Conservation (phyloP, 768 basidiomycete genomes). For the Lactifluus subvellereus region DNA sequence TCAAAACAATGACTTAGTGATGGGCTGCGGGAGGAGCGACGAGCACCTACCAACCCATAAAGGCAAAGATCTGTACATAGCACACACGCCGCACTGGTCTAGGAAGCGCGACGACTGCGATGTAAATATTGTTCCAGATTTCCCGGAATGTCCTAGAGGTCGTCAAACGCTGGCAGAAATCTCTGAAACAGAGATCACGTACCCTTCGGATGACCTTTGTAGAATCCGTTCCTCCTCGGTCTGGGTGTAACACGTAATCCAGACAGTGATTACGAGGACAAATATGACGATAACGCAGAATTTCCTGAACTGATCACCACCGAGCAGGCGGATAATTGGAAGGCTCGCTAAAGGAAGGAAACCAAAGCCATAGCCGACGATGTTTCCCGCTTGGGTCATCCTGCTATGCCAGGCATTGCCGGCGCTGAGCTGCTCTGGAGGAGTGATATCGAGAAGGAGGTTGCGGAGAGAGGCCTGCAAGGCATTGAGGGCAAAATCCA, state of each 20-base stretch:
- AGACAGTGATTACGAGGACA: slow-evolving; percentile 74
- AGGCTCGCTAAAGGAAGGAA: slow-evolving; percentile 83
- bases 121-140: slow-evolving; percentile 71
- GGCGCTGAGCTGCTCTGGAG: slow-evolving; percentile 82
- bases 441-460: slow-evolving; percentile 87
- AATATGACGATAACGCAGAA: slow-evolving; percentile 84
- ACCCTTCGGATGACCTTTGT: slow-evolving; percentile 34
- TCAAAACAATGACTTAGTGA: slow-evolving; percentile 28
- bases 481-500: slow-evolving; percentile 98
- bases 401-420: slow-evolving; percentile 98
- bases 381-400: slow-evolving; percentile 96
- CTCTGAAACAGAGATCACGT: slow-evolving; percentile 1
- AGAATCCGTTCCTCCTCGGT: slow-evolving; percentile 67
- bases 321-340: slow-evolving; percentile 72
- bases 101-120: slow-evolving; percentile 68
- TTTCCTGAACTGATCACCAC: slow-evolving; percentile 92
- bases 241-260: slow-evolving; percentile 82
- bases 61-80: slow-evolving; percentile 89
- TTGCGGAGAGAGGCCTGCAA: slow-evolving; percentile 89
- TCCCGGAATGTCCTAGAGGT: slow-evolving; percentile 53
- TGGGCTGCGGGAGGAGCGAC: neutral
- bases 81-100: slow-evolving; percentile 84
- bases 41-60: slow-evolving; percentile 82
- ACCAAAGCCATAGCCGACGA: slow-evolving; percentile 89
- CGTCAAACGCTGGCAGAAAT: slow-evolving; percentile 12